Conservation (phyloP, 2,329 filamentous ascomycete genomes). For the Alternaria conjuncta region DNA sequence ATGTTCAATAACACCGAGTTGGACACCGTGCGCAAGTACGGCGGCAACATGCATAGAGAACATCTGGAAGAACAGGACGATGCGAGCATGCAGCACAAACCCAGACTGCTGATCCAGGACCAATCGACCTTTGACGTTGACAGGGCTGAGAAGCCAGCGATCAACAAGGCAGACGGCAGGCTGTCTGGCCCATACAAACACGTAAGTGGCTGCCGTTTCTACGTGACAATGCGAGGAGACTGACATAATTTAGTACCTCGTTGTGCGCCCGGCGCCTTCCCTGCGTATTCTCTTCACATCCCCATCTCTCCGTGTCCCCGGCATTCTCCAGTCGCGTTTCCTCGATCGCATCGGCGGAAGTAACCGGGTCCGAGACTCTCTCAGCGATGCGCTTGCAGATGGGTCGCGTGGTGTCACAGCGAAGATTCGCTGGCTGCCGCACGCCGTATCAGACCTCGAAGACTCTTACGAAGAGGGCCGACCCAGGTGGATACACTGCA, state of each 20-base stretch:
- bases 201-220: slow-evolving; percentile 49
- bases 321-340: slow-evolving; percentile 58
- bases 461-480: slow-evolving; percentile 63
- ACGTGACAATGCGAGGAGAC: neutral
- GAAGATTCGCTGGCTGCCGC: slow-evolving; percentile 71
- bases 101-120: slow-evolving; percentile 59
- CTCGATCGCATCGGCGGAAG: slow-evolving; percentile 58
- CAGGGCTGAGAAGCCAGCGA: slow-evolving; percentile 15
- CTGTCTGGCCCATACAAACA: slow-evolving; percentile 63
- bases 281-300: slow-evolving; percentile 59
- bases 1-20: slow-evolving; percentile 74
- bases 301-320: slow-evolving; percentile 57
- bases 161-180: slow-evolving; percentile 31
- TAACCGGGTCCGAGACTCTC: slow-evolving; percentile 59
- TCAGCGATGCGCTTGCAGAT: slow-evolving; percentile 67
- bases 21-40: slow-evolving; percentile 66
- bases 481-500: slow-evolving; percentile 78
- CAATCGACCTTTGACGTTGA: slow-evolving; percentile 43
- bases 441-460: slow-evolving; percentile 44
- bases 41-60: slow-evolving; percentile 68
- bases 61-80: slow-evolving; percentile 58
- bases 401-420: slow-evolving; percentile 73
- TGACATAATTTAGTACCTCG: slow-evolving; percentile 51
- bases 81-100: slow-evolving; percentile 44
- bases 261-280: slow-evolving; percentile 56